Conservation (phyloP, 2,329 filamentous ascomycete species). For the Sarocladiaceae sp. region DNA sequence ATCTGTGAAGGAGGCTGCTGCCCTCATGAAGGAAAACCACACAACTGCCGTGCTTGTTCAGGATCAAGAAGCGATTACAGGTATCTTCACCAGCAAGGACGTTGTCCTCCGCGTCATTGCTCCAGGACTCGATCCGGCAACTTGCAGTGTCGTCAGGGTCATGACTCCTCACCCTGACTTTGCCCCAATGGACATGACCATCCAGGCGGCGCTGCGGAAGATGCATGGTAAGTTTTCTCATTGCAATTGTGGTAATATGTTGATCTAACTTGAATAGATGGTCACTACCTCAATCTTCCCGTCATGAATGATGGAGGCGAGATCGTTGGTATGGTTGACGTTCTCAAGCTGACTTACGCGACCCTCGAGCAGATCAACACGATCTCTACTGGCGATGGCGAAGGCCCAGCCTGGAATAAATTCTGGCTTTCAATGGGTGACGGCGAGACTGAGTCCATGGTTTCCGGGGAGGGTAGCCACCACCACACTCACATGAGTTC, state of each 20-base stretch:
- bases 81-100: constrained; percentile 99
- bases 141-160: constrained; percentile 94
- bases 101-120: constrained; percentile 97
- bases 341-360: constrained; percentile 95
- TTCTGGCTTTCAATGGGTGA: constrained; percentile 91
- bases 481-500: constrained; percentile 57
- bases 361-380: constrained; percentile 97
- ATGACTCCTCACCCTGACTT: constrained; percentile 99
- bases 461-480: constrained; percentile 77
- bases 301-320: constrained; percentile 97
- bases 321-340: constrained; percentile 99
- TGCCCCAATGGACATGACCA: constrained; percentile 97
- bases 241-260: background rate
- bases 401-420: constrained; percentile 98
- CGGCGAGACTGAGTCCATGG: constrained; percentile 90
- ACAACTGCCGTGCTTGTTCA: constrained; percentile 95
- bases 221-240: constrained; percentile 75
- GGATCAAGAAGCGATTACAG: constrained; percentile 94
- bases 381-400: constrained; percentile 80
- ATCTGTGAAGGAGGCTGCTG: constrained; percentile 90
- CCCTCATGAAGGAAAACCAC: constrained; percentile 97
- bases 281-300: constrained; percentile 94
- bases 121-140: constrained; percentile 85
- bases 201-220: constrained; percentile 94
- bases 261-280: constrained; percentile 51